Conservation (phyloP, 768 basidiomycete species). For the Trametes cinnabarina region DNA sequence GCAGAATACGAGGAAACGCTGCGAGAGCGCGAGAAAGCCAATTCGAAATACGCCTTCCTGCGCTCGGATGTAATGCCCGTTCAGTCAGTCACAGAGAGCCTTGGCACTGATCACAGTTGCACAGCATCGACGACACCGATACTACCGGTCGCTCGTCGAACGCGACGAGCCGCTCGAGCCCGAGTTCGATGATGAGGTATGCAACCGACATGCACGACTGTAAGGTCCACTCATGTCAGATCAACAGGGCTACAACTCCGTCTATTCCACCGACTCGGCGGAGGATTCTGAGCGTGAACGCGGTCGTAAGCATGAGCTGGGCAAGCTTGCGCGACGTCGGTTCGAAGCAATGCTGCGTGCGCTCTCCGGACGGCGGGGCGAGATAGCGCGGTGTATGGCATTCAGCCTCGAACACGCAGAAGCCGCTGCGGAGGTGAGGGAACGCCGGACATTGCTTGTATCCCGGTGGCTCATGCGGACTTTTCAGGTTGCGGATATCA, state of each 20-base stretch:
- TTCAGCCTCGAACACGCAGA: conserved; percentile 97
- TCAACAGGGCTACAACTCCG: conserved; percentile 75
- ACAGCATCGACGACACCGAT: conserved; percentile 70
- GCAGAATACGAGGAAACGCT: conserved; percentile 71
- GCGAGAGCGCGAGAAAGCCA: conserved; percentile 71
- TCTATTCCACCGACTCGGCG: conserved; percentile 90
- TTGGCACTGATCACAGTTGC: neutral
- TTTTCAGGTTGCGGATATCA: conserved; percentile 80
- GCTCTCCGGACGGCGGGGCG: conserved; percentile 81
- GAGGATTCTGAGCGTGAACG: conserved; percentile 92
- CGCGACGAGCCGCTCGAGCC: conserved; percentile 53
- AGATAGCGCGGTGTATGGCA: conserved; percentile 94
- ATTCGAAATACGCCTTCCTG: conserved; percentile 82
- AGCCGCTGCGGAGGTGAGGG: conserved; percentile 81
- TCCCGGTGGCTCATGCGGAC: conserved; percentile 2
- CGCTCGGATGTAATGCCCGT: conserved; percentile 46
- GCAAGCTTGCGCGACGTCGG: conserved; percentile 73
- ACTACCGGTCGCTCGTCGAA: conserved; percentile 67
- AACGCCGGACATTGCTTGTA: neutral
- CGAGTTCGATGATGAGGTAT: conserved; percentile 80
- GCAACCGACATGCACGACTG: neutral
- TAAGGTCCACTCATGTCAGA: neutral
- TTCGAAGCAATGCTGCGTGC: conserved; percentile 91
- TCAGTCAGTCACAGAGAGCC: neutral
- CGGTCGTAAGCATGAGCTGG: conserved; percentile 71